Evolutionary conservation across 306 rosid genomes (phyloP).

Genomic region (Fagus crenata): DNA sequence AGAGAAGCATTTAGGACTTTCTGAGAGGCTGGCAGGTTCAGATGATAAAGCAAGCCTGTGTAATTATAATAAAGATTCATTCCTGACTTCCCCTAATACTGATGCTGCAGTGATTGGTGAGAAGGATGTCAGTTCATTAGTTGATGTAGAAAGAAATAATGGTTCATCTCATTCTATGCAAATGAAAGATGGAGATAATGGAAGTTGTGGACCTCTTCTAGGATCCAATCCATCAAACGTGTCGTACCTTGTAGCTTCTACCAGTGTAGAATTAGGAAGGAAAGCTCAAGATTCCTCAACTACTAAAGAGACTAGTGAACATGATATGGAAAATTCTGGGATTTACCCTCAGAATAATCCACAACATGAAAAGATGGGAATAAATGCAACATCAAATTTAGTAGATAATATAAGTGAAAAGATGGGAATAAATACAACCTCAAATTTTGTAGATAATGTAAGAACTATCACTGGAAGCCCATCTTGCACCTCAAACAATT

Average conservation of each 20-base stretch:
- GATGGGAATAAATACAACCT: constrained; percentile 12
- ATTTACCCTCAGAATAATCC: constrained; percentile 35
- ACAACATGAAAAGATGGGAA: constrained; percentile 49
- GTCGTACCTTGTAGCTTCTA: constrained; percentile 35
- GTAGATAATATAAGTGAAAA: constrained; percentile 40
- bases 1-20: constrained; percentile 26
- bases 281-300: constrained; percentile 34
- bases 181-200: constrained; percentile 45
- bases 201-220: constrained; percentile 33
- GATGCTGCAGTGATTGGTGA: constrained; percentile 51
- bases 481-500: constrained; percentile 55
- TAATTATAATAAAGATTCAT: constrained; percentile 36
- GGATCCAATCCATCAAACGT: constrained; percentile 42
- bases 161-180: constrained; percentile 36
- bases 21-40: constrained; percentile 38
- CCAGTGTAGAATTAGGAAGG: constrained; percentile 34
- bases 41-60: constrained; percentile 47
- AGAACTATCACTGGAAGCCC: constrained; percentile 51
- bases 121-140: constrained; percentile 36
- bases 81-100: constrained; percentile 42
- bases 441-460: constrained; percentile 47
- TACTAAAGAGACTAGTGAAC: constrained; percentile 27
- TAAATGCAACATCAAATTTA: constrained; percentile 44
- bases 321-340: constrained; percentile 27
- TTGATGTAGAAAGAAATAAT: constrained; percentile 35